These are phyloP conservation scores for Pezicula radicicola DNA, from an alignment of 2,329 filamentous ascomycete genomes.

Conservation along the genomic window DNA sequence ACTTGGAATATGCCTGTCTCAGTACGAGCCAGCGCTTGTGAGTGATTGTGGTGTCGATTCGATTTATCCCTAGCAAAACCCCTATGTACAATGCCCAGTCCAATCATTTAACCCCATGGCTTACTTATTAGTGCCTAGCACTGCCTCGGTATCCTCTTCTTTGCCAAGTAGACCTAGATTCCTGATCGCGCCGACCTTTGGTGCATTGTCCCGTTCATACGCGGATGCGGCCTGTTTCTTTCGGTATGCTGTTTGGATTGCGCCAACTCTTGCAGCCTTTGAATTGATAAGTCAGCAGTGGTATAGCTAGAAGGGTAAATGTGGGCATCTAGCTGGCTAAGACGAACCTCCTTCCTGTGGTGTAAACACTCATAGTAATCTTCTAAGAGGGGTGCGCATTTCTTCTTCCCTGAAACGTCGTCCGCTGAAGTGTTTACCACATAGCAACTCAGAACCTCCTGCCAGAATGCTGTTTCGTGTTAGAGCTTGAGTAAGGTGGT, in stretches of 20 bases:
- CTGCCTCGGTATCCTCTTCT: conserved; percentile 73
- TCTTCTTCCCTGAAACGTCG: conserved; percentile 77
- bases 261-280: conserved; percentile 69
- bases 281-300: conserved; percentile 5
- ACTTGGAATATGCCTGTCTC: neutral
- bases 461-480: conserved; percentile 99
- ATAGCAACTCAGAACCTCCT: conserved; percentile 97
- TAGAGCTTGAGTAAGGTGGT: conserved; percentile 34
- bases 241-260: conserved; percentile 81
- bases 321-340: neutral
- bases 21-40: neutral
- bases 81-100: conserved; percentile 25
- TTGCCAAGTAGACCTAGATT: conserved; percentile 81
- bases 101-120: conserved; percentile 1
- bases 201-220: conserved; percentile 68
- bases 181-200: conserved; percentile 82
- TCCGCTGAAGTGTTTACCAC: conserved; percentile 85
- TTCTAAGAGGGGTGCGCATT: conserved; percentile 81
- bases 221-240: conserved; percentile 70
- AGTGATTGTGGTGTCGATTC: neutral
- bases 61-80: neutral
- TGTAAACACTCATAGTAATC: conserved; percentile 99
- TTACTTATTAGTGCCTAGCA: conserved; percentile 34
- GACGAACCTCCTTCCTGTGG: conserved; percentile 92
- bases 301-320: neutral